These are phyloP conservation scores for Zoysia pacifica DNA, from an alignment of 176 grass and related monocot species.

Conservation along the genomic window DNA sequence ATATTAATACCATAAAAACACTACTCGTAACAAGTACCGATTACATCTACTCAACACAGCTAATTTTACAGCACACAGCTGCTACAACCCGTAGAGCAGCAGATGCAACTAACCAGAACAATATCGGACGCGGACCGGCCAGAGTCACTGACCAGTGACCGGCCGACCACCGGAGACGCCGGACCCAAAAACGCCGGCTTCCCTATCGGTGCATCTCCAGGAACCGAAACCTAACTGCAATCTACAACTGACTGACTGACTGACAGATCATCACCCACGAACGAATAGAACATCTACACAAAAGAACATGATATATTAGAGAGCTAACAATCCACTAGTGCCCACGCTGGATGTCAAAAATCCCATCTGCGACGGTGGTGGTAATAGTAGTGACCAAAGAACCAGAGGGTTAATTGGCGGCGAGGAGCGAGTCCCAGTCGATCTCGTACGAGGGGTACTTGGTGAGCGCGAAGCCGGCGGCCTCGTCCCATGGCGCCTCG, in stretches of 20 bases:
- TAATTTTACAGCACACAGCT: conserved; percentile 47
- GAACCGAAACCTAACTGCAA: conserved; percentile 32
- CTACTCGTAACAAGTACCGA: conserved; percentile 31
- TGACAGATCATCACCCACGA: not conserved
- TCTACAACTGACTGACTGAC: not conserved
- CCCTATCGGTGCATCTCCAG: conserved; percentile 16
- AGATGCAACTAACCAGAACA: conserved; percentile 8
- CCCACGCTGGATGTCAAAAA: conserved; percentile 57
- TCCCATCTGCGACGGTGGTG: conserved; percentile 41
- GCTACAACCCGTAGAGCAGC: conserved; percentile 54
- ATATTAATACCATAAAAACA: not conserved
- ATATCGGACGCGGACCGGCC: conserved; percentile 23
- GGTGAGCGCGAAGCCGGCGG: conserved; percentile 39
- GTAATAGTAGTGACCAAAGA: not conserved
- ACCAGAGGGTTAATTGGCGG: conserved; percentile 25
- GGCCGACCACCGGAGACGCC: conserved; percentile 38
- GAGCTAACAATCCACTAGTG: conserved; percentile 42
- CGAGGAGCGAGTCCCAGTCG: conserved; percentile 70
- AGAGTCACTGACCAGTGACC: conserved; percentile 42
- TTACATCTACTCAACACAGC: conserved; percentile 23
- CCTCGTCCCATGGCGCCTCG: conserved; percentile 72
- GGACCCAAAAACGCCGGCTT: conserved; percentile 60
- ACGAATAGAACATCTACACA: conserved; percentile 37
- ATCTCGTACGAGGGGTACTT: conserved; percentile 77
- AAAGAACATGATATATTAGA: conserved; percentile 34